Evolutionary conservation across 441 rosid genomes (phyloP).

Genomic region (Corymbia calophylla): DNA sequence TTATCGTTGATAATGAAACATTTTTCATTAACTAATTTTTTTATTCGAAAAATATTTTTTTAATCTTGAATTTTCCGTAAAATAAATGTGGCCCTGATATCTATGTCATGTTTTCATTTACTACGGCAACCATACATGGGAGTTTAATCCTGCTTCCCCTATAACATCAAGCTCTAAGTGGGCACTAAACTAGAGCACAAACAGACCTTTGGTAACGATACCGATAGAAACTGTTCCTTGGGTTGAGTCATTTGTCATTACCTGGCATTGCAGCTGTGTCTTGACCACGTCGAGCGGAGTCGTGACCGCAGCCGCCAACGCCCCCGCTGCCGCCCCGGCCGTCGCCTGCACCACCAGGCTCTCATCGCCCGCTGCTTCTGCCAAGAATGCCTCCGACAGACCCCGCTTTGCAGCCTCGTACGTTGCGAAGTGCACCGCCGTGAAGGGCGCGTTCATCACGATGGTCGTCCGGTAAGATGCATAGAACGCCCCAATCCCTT

Average conservation of each 20-base stretch:
- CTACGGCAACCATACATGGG: too few relatives aligned
- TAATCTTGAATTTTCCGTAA: too few relatives aligned
- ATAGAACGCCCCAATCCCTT: conserved; percentile 72
- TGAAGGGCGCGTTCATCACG: conserved; percentile 86
- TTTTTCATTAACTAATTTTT: too few relatives aligned
- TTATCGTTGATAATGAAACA: too few relatives aligned
- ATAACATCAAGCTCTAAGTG: too few relatives aligned
- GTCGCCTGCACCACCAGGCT: conserved; percentile 75
- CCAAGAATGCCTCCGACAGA: conserved; percentile 55
- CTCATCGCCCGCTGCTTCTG: conserved; percentile 53
- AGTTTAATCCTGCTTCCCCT: too few relatives aligned
- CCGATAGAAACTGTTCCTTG: background rate
- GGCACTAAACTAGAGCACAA: background rate
- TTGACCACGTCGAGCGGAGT: conserved; percentile 93
- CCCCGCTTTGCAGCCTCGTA: conserved; percentile 78
- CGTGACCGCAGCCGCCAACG: conserved; percentile 63
- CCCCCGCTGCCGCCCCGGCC: conserved; percentile 94
- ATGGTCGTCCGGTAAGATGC: conserved; percentile 88
- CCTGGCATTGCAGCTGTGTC: conserved; percentile 97
- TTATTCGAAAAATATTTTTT: too few relatives aligned
- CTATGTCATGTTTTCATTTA: background rate
- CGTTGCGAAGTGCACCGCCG: conserved; percentile 78
- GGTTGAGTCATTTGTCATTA: background rate
- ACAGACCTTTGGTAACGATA: background rate
- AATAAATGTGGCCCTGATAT: background rate